phyloP scores from a whole-genome alignment of 768 basidiomycete genomes.

The Podaxis rugospora region DNA sequence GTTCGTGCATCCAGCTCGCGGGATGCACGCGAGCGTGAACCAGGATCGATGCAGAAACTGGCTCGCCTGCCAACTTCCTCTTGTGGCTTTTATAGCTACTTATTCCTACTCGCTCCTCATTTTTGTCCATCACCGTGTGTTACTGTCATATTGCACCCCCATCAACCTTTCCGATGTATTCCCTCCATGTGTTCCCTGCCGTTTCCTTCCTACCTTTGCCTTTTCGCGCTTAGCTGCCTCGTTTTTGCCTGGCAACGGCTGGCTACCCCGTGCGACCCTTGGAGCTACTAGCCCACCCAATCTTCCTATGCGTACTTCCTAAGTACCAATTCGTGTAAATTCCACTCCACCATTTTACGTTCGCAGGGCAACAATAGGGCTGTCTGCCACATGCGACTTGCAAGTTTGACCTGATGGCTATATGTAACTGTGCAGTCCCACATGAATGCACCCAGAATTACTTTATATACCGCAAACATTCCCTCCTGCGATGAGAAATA shows the following conservation, averaged over 20 bases:
- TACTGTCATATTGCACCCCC: slow-evolving; percentile 1
- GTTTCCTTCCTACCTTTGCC: not conserved
- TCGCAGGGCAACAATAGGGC: not conserved
- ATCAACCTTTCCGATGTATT: not conserved
- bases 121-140: slow-evolving; percentile 15
- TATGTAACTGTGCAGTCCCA: not conserved
- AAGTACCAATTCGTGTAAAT: not conserved
- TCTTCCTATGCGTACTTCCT: not conserved
- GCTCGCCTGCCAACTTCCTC: slow-evolving; percentile 18
- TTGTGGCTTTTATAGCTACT: slow-evolving; percentile 33
- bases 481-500: not conserved
- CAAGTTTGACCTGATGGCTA: not conserved
- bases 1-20: slow-evolving; percentile 27
- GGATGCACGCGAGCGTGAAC: slow-evolving; percentile 1
- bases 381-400: not conserved
- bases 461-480: not conserved
- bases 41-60: slow-evolving; percentile 8
- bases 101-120: slow-evolving; percentile 13
- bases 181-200: not conserved
- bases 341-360: not conserved
- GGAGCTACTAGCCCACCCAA: not conserved
- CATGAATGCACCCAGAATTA: not conserved
- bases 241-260: not conserved
- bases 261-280: not conserved
- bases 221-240: not conserved